phyloP scores from a whole-genome alignment of 2,329 filamentous ascomycete species.

The Apiospora malaysiana region DNA sequence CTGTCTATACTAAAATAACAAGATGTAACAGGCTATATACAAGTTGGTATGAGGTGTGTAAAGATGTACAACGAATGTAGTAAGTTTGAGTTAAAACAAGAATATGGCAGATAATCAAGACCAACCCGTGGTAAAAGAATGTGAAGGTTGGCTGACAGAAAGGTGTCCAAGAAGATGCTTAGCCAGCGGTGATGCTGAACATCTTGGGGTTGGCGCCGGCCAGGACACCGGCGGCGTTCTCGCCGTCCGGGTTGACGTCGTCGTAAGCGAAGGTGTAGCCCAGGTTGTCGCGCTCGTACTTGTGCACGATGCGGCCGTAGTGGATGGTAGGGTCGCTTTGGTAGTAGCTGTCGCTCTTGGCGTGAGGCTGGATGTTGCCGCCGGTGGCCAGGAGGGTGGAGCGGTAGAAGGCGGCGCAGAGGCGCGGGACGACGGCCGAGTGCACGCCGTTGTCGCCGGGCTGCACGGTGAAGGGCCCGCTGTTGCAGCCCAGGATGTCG shows the following conservation, averaged over 20 bases:
- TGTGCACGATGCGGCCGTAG: slow-evolving; percentile 66
- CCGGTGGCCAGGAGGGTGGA: slow-evolving; percentile 51
- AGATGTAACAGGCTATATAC: not conserved
- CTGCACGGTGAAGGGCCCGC: slow-evolving; percentile 50
- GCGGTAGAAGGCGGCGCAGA: slow-evolving; percentile 59
- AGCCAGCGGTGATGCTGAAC: slow-evolving; percentile 53
- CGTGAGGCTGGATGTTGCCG: slow-evolving; percentile 53
- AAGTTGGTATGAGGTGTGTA: not conserved
- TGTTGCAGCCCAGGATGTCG: slow-evolving; percentile 59
- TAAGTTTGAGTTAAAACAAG: not conserved
- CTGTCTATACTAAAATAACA: not conserved
- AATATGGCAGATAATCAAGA: not conserved
- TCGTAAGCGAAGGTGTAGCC: slow-evolving; percentile 74
- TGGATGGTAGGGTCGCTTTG: slow-evolving; percentile 52
- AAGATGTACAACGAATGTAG: not conserved
- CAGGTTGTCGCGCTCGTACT: slow-evolving; percentile 61
- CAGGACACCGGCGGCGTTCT: slow-evolving; percentile 60
- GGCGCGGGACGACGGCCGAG: slow-evolving; percentile 50
- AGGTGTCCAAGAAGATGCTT: slow-evolving; percentile 13
- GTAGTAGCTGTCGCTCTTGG: slow-evolving; percentile 48
- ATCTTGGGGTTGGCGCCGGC: slow-evolving; percentile 52
- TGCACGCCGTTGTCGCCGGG: slow-evolving; percentile 47
- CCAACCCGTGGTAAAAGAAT: not conserved
- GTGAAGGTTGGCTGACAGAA: not conserved
- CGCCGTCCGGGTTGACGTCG: slow-evolving; percentile 65